Evolutionary conservation across 139 green algal species (phyloP).

Genomic region (Tetradesmus lagerheimii): DNA sequence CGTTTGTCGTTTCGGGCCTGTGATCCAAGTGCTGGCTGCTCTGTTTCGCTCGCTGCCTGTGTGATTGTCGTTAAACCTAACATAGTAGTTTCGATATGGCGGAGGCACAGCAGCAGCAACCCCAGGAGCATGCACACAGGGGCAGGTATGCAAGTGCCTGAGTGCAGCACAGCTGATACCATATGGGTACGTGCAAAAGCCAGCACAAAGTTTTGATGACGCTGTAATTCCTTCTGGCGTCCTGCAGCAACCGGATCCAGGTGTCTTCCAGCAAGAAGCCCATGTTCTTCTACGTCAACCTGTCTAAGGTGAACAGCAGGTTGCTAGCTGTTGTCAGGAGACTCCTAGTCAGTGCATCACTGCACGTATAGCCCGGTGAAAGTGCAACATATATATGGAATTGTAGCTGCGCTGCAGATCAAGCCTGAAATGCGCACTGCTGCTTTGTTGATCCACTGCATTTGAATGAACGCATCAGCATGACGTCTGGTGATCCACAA

Average conservation of each 20-base stretch:
- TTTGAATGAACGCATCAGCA: too few relatives aligned
- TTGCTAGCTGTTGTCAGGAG: not conserved
- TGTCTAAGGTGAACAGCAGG: constrained; percentile 66
- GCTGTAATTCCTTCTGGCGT: not conserved
- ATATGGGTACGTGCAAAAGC: not conserved
- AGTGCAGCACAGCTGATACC: not conserved
- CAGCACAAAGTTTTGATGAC: not conserved
- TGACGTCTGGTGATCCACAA: too few relatives aligned
- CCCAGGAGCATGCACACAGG: not conserved
- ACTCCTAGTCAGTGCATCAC: too few relatives aligned
- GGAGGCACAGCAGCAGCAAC: not conserved
- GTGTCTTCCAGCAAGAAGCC: constrained; percentile 81
- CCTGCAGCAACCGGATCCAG: constrained; percentile 65
- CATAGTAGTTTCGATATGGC: not conserved
- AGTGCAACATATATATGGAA: too few relatives aligned
- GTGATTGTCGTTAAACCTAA: not conserved
- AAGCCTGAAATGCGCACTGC: too few relatives aligned
- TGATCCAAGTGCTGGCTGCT: not conserved
- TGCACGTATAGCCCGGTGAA: too few relatives aligned
- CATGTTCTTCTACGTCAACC: constrained; percentile 87
- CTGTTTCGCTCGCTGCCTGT: not conserved
- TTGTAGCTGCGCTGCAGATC: too few relatives aligned
- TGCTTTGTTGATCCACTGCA: too few relatives aligned
- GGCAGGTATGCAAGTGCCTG: not conserved
- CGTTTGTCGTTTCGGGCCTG: not conserved